Evolutionary conservation across 768 basidiomycete species (phyloP), one percentile per base, ranked within the genome.

Genomic region (Mycena indigotica): DNA sequence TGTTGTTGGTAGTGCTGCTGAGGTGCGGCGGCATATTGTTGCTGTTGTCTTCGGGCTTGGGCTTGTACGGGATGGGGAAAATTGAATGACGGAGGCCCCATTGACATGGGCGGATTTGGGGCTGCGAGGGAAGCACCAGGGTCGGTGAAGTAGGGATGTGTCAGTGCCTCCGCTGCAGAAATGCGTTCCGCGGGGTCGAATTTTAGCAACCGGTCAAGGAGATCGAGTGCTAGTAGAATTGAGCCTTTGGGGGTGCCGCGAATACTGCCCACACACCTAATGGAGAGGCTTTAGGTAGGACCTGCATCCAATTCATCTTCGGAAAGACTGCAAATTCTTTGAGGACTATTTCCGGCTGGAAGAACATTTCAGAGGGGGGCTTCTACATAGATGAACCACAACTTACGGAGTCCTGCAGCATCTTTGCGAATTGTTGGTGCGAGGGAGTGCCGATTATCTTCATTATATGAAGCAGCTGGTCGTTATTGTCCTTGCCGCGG

Each of bases 381-480:
- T 23, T 44, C 29, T 29, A 29, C 15, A 24, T 17, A 45, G 23
- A 46, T 40, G 41, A 17, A 23, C 40, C 41, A 2, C 5, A 44
- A 75, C 91, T 56, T 65, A 95, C 95, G 48, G 93, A 91, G 73
- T 98, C 95, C 39, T 85, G 85, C 41, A 84, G 81, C 72, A 98
- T 95, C 73, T 97, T 93, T 58, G 88, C 83, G 44, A 98, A 80
- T 19, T 90, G 89, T 16, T 87, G 82, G 51, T 97, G 93, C 57
- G 90, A 87, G 1, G 97, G 97, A 0, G 97, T 98, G 17, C 97
- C 97, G 57, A 98, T 85, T 50, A 98, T 92, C 67, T 94, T 84
- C 89, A 98, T 96, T 69, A 99, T 99, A 66, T 97, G 95, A 49
- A 94, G 78, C 23, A 99, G 78, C 70, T 99, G 97, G 72, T 99